Conservation (phyloP, 2,329 filamentous ascomycete species). For the Huntiella moniliformis region DNA sequence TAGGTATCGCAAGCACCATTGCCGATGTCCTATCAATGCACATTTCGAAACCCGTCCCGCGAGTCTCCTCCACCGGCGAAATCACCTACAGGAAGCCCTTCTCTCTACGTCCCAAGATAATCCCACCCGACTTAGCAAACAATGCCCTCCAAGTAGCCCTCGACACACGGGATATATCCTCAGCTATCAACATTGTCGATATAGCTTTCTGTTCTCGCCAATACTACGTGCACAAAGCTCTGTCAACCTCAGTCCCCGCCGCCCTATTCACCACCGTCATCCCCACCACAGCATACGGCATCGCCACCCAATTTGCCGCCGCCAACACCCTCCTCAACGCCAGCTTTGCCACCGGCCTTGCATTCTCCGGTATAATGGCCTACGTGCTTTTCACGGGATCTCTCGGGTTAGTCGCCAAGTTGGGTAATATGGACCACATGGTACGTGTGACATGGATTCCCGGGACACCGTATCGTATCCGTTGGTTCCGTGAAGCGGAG, state of each 20-base stretch:
- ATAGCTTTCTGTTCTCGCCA: constrained; percentile 48
- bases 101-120: constrained; percentile 51
- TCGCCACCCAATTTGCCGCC: constrained; percentile 40
- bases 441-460: constrained; percentile 76
- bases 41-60: constrained; percentile 60
- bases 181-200: constrained; percentile 59
- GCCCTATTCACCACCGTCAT: constrained; percentile 29
- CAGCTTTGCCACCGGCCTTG: constrained; percentile 53
- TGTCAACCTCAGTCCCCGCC: constrained; percentile 27
- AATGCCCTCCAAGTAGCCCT: constrained; percentile 65
- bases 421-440: constrained; percentile 90
- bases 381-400: constrained; percentile 68
- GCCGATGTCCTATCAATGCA: constrained; percentile 68
- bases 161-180: constrained; percentile 54
- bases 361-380: constrained; percentile 62
- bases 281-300: constrained; percentile 49
- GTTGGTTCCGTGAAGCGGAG: constrained; percentile 84
- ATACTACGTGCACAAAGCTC: constrained; percentile 48
- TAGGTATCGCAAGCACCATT: constrained; percentile 57
- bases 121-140: constrained; percentile 52
- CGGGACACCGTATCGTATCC: constrained; percentile 59
- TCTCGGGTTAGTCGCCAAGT: constrained; percentile 65
- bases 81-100: constrained; percentile 26
- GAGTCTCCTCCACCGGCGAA: constrained; percentile 13
- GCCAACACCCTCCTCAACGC: constrained; percentile 65